Percentiles rank a stretch among this genome's conserved stretches.
These are phyloP conservation scores for Tinospora cordifolia DNA, from an alignment of 164 flowering plant genomes.

Conservation along the genomic window DNA sequence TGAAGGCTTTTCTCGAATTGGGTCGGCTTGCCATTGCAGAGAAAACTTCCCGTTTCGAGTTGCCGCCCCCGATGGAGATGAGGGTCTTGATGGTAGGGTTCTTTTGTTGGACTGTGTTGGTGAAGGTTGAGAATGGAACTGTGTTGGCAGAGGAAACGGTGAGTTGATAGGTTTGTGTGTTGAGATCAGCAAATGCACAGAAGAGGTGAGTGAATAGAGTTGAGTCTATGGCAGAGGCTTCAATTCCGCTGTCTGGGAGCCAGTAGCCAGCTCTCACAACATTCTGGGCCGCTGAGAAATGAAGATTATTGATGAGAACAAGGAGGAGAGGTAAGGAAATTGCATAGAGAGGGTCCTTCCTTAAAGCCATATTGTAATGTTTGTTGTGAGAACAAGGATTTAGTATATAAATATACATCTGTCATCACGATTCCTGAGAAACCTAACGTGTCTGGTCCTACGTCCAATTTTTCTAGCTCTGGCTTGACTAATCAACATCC, in stretches of 20 bases:
- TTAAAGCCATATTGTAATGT: too few relatives aligned
- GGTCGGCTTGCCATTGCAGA: not conserved
- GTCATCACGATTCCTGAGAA: too few relatives aligned
- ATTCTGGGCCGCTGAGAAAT: not conserved
- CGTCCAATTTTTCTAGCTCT: too few relatives aligned
- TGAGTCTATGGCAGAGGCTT: not conserved
- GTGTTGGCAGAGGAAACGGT: not conserved
- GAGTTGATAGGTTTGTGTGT: not conserved
- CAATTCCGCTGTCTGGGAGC: conserved; percentile 1
- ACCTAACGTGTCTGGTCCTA: too few relatives aligned
- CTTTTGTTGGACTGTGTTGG: not conserved
- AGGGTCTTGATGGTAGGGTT: not conserved
- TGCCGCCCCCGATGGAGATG: conserved; percentile 4
- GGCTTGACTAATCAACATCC: too few relatives aligned
- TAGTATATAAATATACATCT: too few relatives aligned
- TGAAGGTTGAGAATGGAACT: not conserved
- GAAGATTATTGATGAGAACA: not conserved
- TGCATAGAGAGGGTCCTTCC: too few relatives aligned
- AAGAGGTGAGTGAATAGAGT: conserved; percentile 9
- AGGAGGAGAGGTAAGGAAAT: not conserved
- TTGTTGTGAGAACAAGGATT: too few relatives aligned
- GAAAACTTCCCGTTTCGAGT: not conserved
- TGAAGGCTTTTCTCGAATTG: not conserved
- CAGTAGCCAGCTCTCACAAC: not conserved
- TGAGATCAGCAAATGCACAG: conserved; percentile 5